phyloP scores from a whole-genome alignment of 2,329 filamentous ascomycete genomes.

The Alternaria rosae region DNA sequence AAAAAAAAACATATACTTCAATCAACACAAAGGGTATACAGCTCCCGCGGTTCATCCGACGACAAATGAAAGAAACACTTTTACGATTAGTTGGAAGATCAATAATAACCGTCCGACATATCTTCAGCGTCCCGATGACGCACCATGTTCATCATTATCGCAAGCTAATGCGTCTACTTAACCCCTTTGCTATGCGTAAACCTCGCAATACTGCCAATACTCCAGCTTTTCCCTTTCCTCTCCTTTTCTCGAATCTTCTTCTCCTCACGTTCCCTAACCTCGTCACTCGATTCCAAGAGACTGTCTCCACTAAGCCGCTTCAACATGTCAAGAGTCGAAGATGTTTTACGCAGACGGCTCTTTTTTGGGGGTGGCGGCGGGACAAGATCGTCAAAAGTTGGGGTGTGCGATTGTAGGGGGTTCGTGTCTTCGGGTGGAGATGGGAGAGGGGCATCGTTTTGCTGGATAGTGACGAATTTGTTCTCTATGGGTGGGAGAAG shows the following conservation, averaged over 20 bases:
- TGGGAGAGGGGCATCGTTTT: not conserved
- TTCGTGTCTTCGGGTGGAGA: not conserved
- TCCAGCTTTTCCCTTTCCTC: constrained; percentile 41
- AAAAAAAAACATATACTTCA: not conserved
- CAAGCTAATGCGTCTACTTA: constrained; percentile 34
- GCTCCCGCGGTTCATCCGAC: not conserved
- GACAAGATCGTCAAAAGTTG: constrained; percentile 6
- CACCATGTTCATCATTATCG: not conserved
- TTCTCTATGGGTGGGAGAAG: not conserved
- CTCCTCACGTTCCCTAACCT: constrained; percentile 10
- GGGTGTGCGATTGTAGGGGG: not conserved
- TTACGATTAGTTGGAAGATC: not conserved
- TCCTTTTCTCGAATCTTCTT: constrained; percentile 22
- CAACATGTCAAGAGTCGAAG: not conserved
- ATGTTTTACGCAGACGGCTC: not conserved
- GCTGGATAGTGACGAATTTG: not conserved
- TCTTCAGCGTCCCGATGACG: not conserved
- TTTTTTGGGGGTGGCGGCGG: not conserved
- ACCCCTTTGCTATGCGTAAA: constrained; percentile 34
- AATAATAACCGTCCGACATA: too few relatives aligned
- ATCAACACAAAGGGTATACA: not conserved
- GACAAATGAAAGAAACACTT: not conserved
- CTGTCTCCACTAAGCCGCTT: constrained; percentile 13
- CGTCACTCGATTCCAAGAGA: constrained; percentile 1
- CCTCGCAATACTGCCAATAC: constrained; percentile 27